These are phyloP conservation scores for Thermoascus crustaceus DNA, from an alignment of 2,329 filamentous ascomycete genomes.

Conservation along the genomic window DNA sequence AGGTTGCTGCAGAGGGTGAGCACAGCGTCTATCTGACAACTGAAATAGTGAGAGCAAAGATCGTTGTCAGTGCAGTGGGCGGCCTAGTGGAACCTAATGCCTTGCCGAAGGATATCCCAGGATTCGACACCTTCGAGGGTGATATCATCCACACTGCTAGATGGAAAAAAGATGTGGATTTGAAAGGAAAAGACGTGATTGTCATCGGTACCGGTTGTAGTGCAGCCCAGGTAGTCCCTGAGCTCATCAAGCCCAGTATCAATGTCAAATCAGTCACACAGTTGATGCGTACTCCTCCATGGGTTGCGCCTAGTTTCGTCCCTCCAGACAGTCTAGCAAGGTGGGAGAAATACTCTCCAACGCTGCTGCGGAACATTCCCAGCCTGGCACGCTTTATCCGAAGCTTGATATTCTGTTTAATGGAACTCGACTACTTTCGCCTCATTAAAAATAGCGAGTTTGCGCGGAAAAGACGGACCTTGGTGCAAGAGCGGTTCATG, in stretches of 20 bases:
- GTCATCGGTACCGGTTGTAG: slow-evolving; percentile 53
- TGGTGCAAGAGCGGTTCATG: too few relatives aligned
- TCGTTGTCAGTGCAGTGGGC: slow-evolving; percentile 49
- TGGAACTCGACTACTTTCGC: slow-evolving; percentile 33
- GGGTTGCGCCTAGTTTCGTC: slow-evolving; percentile 40
- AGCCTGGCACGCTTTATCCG: slow-evolving; percentile 41
- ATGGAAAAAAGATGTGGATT: slow-evolving; percentile 47
- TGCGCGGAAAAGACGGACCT: too few relatives aligned
- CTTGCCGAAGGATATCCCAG: slow-evolving; percentile 44
- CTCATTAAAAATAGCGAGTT: slow-evolving; percentile 35
- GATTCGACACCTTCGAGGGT: slow-evolving; percentile 47
- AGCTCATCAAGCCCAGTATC: slow-evolving; percentile 39
- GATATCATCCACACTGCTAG: slow-evolving; percentile 51
- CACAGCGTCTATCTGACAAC: slow-evolving; percentile 42
- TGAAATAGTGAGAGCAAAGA: slow-evolving; percentile 46
- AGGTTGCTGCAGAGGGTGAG: slow-evolving; percentile 37
- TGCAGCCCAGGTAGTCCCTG: slow-evolving; percentile 50
- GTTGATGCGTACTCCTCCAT: slow-evolving; percentile 51
- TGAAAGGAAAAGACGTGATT: slow-evolving; percentile 48
- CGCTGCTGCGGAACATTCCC: slow-evolving; percentile 42
- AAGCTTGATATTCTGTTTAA: slow-evolving; percentile 37
- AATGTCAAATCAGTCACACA: slow-evolving; percentile 52
- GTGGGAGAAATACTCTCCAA: slow-evolving; percentile 42
- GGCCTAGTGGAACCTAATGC: slow-evolving; percentile 48
- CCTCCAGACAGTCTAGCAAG: slow-evolving; percentile 32